Evolutionary conservation across 306 rosid species (phyloP).

Genomic region (Rosa multiflora): DNA sequence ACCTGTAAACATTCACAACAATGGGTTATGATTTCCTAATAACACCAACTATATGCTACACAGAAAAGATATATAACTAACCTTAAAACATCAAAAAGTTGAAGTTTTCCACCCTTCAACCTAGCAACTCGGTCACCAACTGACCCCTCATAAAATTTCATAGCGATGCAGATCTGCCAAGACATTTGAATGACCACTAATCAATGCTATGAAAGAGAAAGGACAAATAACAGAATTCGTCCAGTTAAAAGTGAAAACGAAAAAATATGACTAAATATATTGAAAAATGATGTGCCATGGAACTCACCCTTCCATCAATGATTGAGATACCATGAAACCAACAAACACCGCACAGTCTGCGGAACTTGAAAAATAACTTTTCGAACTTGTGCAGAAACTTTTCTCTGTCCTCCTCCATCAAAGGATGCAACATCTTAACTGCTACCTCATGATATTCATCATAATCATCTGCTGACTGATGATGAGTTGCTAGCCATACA

Average conservation of each 20-base stretch:
- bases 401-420: constrained; percentile 52
- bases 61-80: constrained; percentile 16
- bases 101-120: constrained; percentile 67
- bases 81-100: constrained; percentile 62
- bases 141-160: constrained; percentile 79
- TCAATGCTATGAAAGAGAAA: background rate
- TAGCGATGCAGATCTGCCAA: constrained; percentile 66
- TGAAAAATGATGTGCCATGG: background rate
- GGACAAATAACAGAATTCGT: background rate
- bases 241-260: background rate
- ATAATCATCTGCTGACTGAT: constrained; percentile 75
- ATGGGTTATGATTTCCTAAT: background rate
- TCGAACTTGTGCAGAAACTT: constrained; percentile 45
- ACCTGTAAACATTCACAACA: constrained; percentile 52
- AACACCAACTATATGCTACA: background rate
- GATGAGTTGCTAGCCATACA: constrained; percentile 82
- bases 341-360: constrained; percentile 43
- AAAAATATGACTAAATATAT: background rate
- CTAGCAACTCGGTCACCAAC: constrained; percentile 76
- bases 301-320: constrained; percentile 62
- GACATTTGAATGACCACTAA: constrained; percentile 2
- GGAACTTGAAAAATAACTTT: constrained; percentile 50
- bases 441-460: constrained; percentile 84
- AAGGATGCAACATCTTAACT: constrained; percentile 62
- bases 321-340: constrained; percentile 73